Percentiles rank a stretch among this genome's conserved stretches.
Conservation (phyloP, 495 filamentous ascomycete genomes). For the Parmelia sp. region DNA sequence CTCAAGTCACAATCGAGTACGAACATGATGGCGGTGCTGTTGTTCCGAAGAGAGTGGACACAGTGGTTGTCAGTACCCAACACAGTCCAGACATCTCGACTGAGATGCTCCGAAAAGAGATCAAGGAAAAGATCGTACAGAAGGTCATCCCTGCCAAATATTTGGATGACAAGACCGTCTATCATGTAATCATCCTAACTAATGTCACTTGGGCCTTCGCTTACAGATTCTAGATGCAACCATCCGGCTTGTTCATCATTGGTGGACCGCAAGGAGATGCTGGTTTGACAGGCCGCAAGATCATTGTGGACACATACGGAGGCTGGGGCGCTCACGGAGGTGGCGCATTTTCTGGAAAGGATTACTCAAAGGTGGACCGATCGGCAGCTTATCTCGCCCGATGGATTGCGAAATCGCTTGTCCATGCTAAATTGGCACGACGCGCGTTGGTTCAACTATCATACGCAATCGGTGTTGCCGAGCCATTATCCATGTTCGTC, state of each 20-base stretch:
- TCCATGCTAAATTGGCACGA: constrained; percentile 78
- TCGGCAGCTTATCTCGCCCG: constrained; percentile 95
- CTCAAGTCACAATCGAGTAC: constrained; percentile 98
- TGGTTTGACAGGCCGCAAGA: constrained; percentile 97
- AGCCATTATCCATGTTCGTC: constrained; percentile 88
- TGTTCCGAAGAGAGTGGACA: constrained; percentile 87
- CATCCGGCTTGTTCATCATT: constrained; percentile 96
- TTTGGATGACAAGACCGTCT: constrained; percentile 85
- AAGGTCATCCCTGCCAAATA: constrained; percentile 86
- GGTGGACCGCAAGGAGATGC: constrained; percentile 98
- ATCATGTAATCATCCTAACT: constrained; percentile 60
- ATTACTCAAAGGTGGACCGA: constrained; percentile 99
- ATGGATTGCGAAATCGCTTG: constrained; percentile 98
- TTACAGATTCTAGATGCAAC: constrained; percentile 67
- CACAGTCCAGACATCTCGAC: constrained; percentile 85
- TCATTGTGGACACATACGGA: constrained; percentile 99
- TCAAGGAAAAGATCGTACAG: constrained; percentile 96
- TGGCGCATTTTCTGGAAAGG: constrained; percentile 99
- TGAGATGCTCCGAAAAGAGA: constrained; percentile 86
- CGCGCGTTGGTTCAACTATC: constrained; percentile 94
- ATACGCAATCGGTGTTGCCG: constrained; percentile 97
- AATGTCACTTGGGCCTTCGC: constrained; percentile 2
- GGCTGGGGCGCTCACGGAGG: constrained; percentile 99
- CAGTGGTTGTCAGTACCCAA: constrained; percentile 92
- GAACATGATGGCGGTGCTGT: constrained; percentile 92